Percentiles rank a stretch among this genome's conserved stretches.
phyloP scores from a whole-genome alignment of 495 filamentous ascomycete genomes.

The Hypomontagnella monticulosa region DNA sequence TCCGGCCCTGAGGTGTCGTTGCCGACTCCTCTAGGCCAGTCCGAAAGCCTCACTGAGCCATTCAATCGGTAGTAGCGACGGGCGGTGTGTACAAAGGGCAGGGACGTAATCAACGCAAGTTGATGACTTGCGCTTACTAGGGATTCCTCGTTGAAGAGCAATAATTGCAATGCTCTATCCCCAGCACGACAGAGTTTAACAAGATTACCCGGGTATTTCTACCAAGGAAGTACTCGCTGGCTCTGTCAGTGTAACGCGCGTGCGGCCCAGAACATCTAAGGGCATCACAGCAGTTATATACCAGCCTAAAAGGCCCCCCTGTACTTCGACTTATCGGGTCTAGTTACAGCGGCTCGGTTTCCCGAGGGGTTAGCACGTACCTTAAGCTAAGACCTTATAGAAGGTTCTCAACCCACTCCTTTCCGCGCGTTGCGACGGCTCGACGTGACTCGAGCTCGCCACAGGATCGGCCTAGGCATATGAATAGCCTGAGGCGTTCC shows the following conservation, averaged over 20 bases:
- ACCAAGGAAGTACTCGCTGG: conserved; percentile 75
- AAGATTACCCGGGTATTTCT: conserved; percentile 79
- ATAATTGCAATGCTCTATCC: conserved; percentile 84
- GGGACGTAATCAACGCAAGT: conserved; percentile 78
- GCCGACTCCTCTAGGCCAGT: conserved; percentile 71
- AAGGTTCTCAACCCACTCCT: too few species aligned
- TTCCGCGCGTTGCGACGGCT: not conserved
- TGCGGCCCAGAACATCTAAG: conserved; percentile 14
- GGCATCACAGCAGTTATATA: conserved; percentile 1
- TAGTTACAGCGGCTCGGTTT: not conserved
- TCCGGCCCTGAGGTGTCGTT: conserved; percentile 71
- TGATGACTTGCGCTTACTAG: conserved; percentile 79
- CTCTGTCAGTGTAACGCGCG: conserved; percentile 70
- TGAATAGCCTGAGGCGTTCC: too few species aligned
- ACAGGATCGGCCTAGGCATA: too few species aligned
- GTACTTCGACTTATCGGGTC: conserved; percentile 1
- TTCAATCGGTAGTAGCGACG: conserved; percentile 75
- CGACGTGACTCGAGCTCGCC: not conserved
- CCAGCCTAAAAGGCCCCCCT: not conserved
- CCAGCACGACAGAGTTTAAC: conserved; percentile 80
- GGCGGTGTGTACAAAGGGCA: conserved; percentile 79
- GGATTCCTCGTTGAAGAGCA: conserved; percentile 83
- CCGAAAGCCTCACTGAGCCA: conserved; percentile 77
- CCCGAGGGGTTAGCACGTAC: conserved; percentile 2
- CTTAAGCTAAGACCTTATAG: not conserved